A percentile compares a stretch with the other conserved stretches of the same genome.
Conservation (phyloP, 768 basidiomycete genomes). For the Lactarius tabidus region DNA sequence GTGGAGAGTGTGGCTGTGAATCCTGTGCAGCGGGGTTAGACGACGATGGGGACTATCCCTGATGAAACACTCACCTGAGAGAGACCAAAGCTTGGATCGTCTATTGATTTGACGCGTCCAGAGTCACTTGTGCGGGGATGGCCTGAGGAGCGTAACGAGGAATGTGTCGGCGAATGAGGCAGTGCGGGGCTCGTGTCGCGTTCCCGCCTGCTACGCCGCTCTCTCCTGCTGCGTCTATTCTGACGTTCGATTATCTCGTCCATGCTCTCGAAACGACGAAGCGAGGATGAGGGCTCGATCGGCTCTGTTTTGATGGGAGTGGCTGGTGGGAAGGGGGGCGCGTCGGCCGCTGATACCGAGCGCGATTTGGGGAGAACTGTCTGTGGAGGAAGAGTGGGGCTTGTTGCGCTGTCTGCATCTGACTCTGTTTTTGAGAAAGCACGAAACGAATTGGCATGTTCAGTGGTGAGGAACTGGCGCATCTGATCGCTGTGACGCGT, state of each 20-base stretch:
- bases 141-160: conserved; percentile 44
- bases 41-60: neutral
- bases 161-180: conserved; percentile 28
- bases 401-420: conserved; percentile 31
- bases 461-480: conserved; percentile 69
- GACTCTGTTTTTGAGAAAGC: conserved; percentile 39
- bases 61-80: conserved; percentile 14
- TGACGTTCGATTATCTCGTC: conserved; percentile 73
- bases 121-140: conserved; percentile 55
- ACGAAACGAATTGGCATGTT: conserved; percentile 45
- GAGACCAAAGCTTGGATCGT: conserved; percentile 4
- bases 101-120: conserved; percentile 30
- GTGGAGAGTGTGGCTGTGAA: conserved; percentile 36
- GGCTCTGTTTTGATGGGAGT: conserved; percentile 66
- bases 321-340: conserved; percentile 39
- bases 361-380: conserved; percentile 30
- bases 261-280: conserved; percentile 68
- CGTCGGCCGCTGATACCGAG: conserved; percentile 47
- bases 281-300: conserved; percentile 44
- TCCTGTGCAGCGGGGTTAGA: conserved; percentile 35
- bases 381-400: conserved; percentile 26
- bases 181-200: conserved; percentile 33
- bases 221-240: conserved; percentile 49
- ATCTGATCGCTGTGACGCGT: conserved; percentile 69
- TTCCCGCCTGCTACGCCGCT: conserved; percentile 47